Percentiles rank a stretch among this genome's conserved stretches.
Evolutionary conservation across 1,284 basidiomycete genomes (phyloP).

Genomic region (Coniophora puteana): DNA sequence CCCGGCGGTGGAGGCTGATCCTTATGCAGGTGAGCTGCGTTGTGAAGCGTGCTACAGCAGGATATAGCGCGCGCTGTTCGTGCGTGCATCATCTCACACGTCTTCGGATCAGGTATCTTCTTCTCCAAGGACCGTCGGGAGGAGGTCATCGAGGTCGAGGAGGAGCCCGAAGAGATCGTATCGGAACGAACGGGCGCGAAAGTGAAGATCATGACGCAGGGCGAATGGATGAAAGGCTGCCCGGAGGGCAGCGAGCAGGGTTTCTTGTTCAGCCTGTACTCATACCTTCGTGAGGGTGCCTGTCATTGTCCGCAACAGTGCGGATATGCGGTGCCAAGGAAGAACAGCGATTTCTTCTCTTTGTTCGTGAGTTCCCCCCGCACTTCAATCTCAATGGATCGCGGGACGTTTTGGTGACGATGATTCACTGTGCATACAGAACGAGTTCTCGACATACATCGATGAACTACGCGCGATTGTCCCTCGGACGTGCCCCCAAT

Average conservation of each 20-base stretch:
- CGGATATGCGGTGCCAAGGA: conserved; percentile 52
- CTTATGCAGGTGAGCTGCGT: conserved; percentile 66
- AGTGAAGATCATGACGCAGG: conserved; percentile 74
- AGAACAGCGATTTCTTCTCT: conserved; percentile 77
- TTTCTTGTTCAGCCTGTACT: conserved; percentile 82
- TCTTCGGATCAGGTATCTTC: conserved; percentile 67
- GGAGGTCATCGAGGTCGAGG: conserved; percentile 83
- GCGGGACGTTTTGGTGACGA: background rate
- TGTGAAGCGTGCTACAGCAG: conserved; percentile 2
- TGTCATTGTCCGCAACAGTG: conserved; percentile 74
- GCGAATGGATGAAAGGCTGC: conserved; percentile 96
- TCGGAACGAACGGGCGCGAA: conserved; percentile 43
- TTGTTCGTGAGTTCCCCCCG: conserved; percentile 59
- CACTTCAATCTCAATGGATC: too few relatives aligned
- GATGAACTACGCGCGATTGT: conserved; percentile 57
- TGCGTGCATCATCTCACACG: too few relatives aligned
- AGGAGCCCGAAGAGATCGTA: conserved; percentile 57
- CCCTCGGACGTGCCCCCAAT: conserved; percentile 59
- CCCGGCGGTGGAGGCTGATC: conserved; percentile 60
- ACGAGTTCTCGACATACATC: conserved; percentile 69
- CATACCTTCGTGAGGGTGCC: conserved; percentile 58
- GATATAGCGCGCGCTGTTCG: too few relatives aligned
- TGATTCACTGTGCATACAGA: conserved; percentile 35
- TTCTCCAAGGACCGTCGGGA: conserved; percentile 88
- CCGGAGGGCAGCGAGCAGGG: conserved; percentile 89